Percentiles rank a stretch among this genome's conserved stretches.
Conservation (phyloP, 305 asterid genomes). For the Fraxinus xanthoxyloides region DNA sequence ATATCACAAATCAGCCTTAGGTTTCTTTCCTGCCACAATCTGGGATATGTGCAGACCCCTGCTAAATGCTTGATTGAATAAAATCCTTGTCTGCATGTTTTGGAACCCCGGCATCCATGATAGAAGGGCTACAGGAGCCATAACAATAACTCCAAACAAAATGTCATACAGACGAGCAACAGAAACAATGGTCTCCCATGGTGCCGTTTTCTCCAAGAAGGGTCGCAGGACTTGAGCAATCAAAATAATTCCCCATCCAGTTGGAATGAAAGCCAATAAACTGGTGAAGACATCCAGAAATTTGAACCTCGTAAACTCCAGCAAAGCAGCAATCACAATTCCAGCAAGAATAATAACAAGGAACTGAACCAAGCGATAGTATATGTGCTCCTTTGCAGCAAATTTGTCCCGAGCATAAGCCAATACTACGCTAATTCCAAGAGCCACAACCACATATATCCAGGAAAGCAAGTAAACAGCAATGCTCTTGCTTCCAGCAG, state of each 20-base stretch:
- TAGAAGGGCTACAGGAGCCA: conserved; percentile 53
- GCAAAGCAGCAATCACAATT: conserved; percentile 41
- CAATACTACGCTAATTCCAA: conserved; percentile 39
- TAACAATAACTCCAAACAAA: conserved; percentile 58
- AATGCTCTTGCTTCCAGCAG: conserved; percentile 53
- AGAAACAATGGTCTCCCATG: conserved; percentile 54
- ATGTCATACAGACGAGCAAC: conserved; percentile 55
- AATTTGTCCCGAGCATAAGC: conserved; percentile 59
- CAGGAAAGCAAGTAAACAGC: conserved; percentile 59
- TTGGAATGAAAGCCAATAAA: conserved; percentile 60
- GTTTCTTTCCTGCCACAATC: conserved; percentile 58
- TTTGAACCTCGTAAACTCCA: conserved; percentile 46
- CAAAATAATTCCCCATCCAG: conserved; percentile 60
- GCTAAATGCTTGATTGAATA: conserved; percentile 68
- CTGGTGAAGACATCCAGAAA: conserved; percentile 54
- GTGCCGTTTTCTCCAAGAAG: conserved; percentile 36
- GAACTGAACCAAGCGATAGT: conserved; percentile 67
- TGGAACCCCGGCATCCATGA: conserved; percentile 74
- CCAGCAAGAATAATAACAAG: conserved; percentile 44
- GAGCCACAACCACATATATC: conserved; percentile 52
- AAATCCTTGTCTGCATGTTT: conserved; percentile 66
- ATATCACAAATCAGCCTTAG: conserved; percentile 47
- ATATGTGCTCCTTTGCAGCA: conserved; percentile 63
- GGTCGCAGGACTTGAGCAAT: conserved; percentile 60
- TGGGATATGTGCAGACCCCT: conserved; percentile 68